phyloP scores from a whole-genome alignment of 176 grass and related monocot species.

The Phoenix dactylifera region DNA sequence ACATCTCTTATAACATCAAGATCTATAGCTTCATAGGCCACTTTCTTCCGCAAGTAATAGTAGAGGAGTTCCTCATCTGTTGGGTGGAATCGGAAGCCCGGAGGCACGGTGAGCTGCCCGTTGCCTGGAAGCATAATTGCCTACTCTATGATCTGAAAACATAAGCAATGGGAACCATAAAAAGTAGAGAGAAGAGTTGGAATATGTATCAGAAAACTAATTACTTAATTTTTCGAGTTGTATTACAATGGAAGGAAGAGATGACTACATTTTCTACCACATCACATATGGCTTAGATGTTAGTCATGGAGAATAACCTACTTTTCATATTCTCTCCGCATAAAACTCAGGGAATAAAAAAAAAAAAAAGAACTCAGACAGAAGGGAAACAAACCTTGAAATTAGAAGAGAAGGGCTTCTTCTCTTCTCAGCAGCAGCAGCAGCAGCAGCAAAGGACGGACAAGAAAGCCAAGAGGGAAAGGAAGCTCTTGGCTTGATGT shows the following conservation, averaged over 20 bases:
- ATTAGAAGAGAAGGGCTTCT: background rate
- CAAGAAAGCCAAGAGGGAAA: constrained; percentile 12
- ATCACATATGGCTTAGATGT: too few relatives aligned
- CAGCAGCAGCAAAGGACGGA: background rate
- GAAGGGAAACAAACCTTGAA: background rate
- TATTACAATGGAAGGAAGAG: too few relatives aligned
- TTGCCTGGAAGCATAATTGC: background rate
- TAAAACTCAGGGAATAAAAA: background rate
- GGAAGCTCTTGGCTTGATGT: constrained; percentile 1
- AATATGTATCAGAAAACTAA: too few relatives aligned
- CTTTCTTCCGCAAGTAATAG: constrained; percentile 81
- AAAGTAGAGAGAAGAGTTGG: too few relatives aligned
- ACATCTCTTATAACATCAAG: constrained; percentile 74
- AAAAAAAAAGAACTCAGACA: background rate
- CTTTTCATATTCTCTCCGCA: too few relatives aligned
- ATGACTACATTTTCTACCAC: too few relatives aligned
- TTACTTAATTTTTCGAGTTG: too few relatives aligned
- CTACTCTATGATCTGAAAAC: background rate
- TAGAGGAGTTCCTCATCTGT: constrained; percentile 81
- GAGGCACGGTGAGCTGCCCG: constrained; percentile 31
- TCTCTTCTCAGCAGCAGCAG: background rate
- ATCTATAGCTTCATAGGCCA: constrained; percentile 61
- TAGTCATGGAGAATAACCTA: too few relatives aligned
- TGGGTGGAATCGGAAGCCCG: constrained; percentile 80
- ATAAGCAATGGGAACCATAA: too few relatives aligned